These are phyloP conservation scores for Biscogniauxia sp. DNA, from an alignment of 2,329 filamentous ascomycete species.

Conservation along the genomic window DNA sequence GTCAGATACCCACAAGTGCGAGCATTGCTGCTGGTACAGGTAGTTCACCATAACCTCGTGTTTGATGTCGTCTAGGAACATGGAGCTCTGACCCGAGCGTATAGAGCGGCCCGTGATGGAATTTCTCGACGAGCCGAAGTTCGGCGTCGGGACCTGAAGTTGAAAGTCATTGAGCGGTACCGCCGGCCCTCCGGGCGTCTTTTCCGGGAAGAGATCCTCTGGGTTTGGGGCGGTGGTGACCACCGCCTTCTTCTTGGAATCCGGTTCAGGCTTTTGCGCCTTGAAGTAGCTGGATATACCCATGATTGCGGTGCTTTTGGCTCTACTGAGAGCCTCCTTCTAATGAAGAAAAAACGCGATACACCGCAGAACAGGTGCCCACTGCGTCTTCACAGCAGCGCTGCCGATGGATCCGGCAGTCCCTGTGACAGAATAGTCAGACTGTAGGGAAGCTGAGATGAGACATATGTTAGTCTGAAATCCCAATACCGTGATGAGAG, in stretches of 20 bases:
- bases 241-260: constrained; percentile 25
- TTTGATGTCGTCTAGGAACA: constrained; percentile 69
- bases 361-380: background rate
- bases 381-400: background rate
- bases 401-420: background rate
- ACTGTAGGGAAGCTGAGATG: background rate
- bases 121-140: constrained; percentile 49
- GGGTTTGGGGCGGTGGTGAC: constrained; percentile 23
- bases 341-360: background rate
- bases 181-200: constrained; percentile 28
- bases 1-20: constrained; percentile 70
- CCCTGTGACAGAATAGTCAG: background rate
- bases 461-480: background rate
- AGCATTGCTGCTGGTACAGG: constrained; percentile 76
- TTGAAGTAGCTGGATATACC: constrained; percentile 64
- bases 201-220: constrained; percentile 35
- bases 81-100: constrained; percentile 46
- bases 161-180: constrained; percentile 42
- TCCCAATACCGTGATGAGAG: no score
- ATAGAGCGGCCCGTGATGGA: constrained; percentile 51
- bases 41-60: constrained; percentile 84
- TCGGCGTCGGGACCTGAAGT: constrained; percentile 47
- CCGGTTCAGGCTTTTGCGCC: constrained; percentile 43
- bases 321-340: background rate
- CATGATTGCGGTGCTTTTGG: constrained; percentile 41